These are phyloP conservation scores for Umbelopsis ramanniana DNA, from an alignment of 192 early-diverging fungal species.

Conservation along the genomic window DNA sequence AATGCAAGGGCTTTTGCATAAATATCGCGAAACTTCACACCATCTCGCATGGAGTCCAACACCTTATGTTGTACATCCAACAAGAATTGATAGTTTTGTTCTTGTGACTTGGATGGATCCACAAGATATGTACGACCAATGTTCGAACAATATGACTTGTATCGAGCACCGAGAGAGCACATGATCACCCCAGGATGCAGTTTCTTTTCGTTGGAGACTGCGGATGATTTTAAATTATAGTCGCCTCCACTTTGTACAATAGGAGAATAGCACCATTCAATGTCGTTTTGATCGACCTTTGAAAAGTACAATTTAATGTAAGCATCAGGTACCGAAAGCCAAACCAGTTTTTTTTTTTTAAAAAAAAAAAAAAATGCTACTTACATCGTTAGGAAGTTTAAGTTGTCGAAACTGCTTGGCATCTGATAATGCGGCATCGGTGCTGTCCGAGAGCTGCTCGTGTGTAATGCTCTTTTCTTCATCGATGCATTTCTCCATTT, in stretches of 20 bases:
- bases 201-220: conserved; percentile 69
- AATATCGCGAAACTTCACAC: conserved; percentile 75
- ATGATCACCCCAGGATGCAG: conserved; percentile 90
- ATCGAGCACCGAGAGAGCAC: conserved; percentile 92
- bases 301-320: background rate
- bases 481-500: conserved; percentile 88
- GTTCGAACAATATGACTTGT: conserved; percentile 95
- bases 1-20: conserved; percentile 71
- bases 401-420: conserved; percentile 70
- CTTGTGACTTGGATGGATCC: conserved; percentile 85
- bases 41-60: conserved; percentile 72
- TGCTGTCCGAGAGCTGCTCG: conserved; percentile 73
- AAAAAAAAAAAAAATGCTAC: background rate
- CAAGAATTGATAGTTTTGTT: conserved; percentile 93
- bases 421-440: conserved; percentile 72
- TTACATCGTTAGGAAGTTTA: conserved; percentile 71
- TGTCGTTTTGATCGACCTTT: conserved; percentile 63
- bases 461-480: conserved; percentile 87
- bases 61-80: conserved; percentile 82
- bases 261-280: conserved; percentile 92
- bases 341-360: too few species aligned
- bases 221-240: conserved; percentile 86
- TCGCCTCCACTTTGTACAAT: conserved; percentile 96
- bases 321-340: background rate
- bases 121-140: conserved; percentile 94